phyloP scores from a whole-genome alignment of 345 rosid genomes.

The Eutrema yunnanense region DNA sequence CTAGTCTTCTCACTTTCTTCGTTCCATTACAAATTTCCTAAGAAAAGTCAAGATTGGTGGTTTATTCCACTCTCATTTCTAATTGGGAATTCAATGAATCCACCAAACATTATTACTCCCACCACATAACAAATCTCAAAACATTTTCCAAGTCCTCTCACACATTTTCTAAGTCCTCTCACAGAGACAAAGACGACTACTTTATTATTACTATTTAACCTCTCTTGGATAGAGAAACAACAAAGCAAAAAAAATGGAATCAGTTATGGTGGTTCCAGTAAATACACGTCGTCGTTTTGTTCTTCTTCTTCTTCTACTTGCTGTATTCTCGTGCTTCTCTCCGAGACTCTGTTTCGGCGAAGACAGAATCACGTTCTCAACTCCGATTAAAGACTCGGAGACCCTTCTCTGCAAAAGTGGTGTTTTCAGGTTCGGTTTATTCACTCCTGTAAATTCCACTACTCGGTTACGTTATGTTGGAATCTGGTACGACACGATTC shows the following conservation, averaged over 20 bases:
- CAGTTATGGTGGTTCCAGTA: not conserved
- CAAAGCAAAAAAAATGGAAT: not conserved
- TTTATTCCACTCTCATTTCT: too few species aligned
- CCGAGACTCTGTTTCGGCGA: slow-evolving; percentile 6
- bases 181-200: slow-evolving; percentile 9
- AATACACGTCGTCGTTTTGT: not conserved
- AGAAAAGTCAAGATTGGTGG: too few species aligned
- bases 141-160: not conserved
- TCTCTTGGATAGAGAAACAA: not conserved
- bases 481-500: slow-evolving; percentile 40
- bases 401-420: slow-evolving; percentile 30
- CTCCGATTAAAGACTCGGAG: slow-evolving; percentile 35
- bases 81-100: too few species aligned
- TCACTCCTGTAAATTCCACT: slow-evolving; percentile 39
- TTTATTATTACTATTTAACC: not conserved
- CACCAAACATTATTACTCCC: not conserved
- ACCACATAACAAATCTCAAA: not conserved
- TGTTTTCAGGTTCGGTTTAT: slow-evolving; percentile 48
- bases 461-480: slow-evolving; percentile 41
- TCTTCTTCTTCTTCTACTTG: slow-evolving; percentile 14
- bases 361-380: slow-evolving; percentile 31
- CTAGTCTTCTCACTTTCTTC: too few species aligned
- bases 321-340: slow-evolving; percentile 8
- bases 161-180: not conserved
- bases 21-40: too few species aligned